These are phyloP conservation scores for Pichia heedii DNA, from an alignment of 805 yeast species.

Conservation along the genomic window DNA sequence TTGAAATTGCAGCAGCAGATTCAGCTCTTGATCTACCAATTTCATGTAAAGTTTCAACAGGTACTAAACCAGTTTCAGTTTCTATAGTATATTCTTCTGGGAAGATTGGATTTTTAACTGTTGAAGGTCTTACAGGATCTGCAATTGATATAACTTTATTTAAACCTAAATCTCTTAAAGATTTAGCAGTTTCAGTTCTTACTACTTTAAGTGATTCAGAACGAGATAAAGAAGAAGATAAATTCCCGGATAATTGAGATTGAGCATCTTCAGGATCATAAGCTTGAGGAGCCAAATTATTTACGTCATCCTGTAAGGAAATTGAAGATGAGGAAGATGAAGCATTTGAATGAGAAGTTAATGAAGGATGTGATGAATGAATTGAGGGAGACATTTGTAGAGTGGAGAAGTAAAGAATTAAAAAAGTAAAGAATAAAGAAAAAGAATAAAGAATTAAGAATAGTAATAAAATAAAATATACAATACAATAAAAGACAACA, in stretches of 20 bases:
- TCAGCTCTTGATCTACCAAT: constrained; percentile 43
- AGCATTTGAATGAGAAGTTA: constrained; percentile 6
- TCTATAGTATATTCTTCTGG: constrained; percentile 91
- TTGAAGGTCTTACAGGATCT: constrained; percentile 48
- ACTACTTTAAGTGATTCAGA: constrained; percentile 32
- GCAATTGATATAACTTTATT: constrained; percentile 43
- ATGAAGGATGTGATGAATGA: background rate
- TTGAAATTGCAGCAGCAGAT: constrained; percentile 12
- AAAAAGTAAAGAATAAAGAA: background rate
- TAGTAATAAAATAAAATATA: no score
- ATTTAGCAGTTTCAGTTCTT: constrained; percentile 65
- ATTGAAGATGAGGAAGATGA: background rate
- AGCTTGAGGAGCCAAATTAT: constrained; percentile 25
- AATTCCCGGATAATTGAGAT: constrained; percentile 31
- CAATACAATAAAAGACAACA: no score
- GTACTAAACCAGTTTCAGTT: constrained; percentile 83
- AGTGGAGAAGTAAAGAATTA: background rate
- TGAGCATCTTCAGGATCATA: constrained; percentile 41
- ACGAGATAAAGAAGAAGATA: constrained; percentile 24
- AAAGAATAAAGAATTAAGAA: no score
- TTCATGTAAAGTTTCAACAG: constrained; percentile 59
- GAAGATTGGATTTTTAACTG: constrained; percentile 58
- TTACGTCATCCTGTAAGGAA: background rate
- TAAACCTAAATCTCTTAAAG: constrained; percentile 56
- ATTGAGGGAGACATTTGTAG: no score